Percentiles rank a stretch among this genome's conserved stretches.
These are phyloP conservation scores for Trichoderma asperellum DNA, from an alignment of 2,329 filamentous ascomycete species.

Conservation along the genomic window DNA sequence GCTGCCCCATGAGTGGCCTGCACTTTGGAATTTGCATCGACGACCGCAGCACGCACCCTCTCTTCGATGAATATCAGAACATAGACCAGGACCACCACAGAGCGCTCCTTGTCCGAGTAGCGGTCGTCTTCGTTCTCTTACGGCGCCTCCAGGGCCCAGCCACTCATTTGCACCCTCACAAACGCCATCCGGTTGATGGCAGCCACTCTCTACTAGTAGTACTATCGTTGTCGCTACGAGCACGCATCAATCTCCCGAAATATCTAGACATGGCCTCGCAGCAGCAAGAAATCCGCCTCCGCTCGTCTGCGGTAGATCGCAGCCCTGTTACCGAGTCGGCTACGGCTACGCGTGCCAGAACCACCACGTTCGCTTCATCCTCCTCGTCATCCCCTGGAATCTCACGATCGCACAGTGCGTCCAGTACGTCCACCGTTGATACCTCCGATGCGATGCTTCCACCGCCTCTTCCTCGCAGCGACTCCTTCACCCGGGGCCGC, in stretches of 20 bases:
- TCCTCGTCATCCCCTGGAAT: conserved; percentile 33
- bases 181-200: conserved; percentile 42
- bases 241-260: conserved; percentile 35
- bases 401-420: conserved; percentile 26
- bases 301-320: conserved; percentile 46
- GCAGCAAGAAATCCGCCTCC: conserved; percentile 44
- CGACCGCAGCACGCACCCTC: conserved; percentile 50
- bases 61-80: conserved; percentile 51
- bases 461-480: conserved; percentile 38
- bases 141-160: conserved; percentile 45
- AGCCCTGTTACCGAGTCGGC: conserved; percentile 36
- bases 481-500: conserved; percentile 46
- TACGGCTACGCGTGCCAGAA: conserved; percentile 33
- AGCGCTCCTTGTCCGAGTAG: conserved; percentile 50
- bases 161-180: conserved; percentile 45
- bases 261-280: conserved; percentile 42
- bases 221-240: conserved; percentile 10
- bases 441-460: conserved; percentile 39
- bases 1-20: conserved; percentile 52
- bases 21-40: conserved; percentile 53
- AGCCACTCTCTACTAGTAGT: conserved; percentile 37
- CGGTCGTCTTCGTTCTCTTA: conserved; percentile 46
- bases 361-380: conserved; percentile 34
- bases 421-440: conserved; percentile 20
- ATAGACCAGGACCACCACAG: conserved; percentile 46